phyloP scores from a whole-genome alignment of 2,329 filamentous ascomycete genomes.

The Pezicula rhizophila region DNA sequence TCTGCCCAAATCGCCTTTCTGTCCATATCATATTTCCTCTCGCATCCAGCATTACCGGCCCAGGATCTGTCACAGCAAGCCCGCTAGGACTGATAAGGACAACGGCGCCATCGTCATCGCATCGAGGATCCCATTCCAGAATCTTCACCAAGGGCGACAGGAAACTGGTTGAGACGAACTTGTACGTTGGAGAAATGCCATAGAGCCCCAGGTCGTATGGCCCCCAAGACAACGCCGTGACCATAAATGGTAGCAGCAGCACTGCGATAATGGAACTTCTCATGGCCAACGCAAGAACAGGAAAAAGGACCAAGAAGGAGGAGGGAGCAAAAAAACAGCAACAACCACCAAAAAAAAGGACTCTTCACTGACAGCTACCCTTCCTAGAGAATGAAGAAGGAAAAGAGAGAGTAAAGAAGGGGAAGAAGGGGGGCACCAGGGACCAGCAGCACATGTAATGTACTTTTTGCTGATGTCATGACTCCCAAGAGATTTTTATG shows the following conservation, averaged over 20 bases:
- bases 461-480: no score
- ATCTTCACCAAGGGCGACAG: constrained; percentile 11
- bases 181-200: constrained; percentile 1
- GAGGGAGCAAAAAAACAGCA: no score
- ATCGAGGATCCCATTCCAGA: constrained; percentile 4
- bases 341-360: no score
- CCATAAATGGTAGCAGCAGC: not conserved
- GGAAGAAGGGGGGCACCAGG: no score
- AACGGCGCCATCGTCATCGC: constrained; percentile 8
- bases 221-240: not conserved
- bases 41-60: constrained; percentile 12
- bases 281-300: not conserved
- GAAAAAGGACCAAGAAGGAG: no score
- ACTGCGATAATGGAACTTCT: not conserved
- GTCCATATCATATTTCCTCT: constrained; percentile 13
- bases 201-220: constrained; percentile 1
- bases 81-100: constrained; percentile 8
- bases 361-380: no score
- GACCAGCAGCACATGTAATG: no score
- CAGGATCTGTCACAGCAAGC: constrained; percentile 7
- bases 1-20: constrained; percentile 6
- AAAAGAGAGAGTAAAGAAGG: no score
- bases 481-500: no score
- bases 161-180: constrained; percentile 22
- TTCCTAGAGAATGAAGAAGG: no score